Evolutionary conservation across 495 filamentous ascomycete genomes (phyloP), one percentile per base, ranked within the genome.

Genomic region (Penicillium nucicola): DNA sequence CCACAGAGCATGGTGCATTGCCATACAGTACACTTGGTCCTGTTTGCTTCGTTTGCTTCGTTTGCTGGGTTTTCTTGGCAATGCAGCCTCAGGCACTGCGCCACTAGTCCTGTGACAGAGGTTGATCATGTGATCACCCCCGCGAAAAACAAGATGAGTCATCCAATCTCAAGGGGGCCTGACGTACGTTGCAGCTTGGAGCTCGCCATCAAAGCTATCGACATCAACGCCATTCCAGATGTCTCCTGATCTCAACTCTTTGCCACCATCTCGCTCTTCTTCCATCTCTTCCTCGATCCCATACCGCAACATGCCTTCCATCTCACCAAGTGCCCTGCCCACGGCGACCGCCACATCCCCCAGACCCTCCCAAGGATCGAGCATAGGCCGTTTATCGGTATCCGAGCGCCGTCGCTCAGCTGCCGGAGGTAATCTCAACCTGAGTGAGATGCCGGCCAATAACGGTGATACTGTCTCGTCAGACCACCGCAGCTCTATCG

Each of bases 241-340:
- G 82, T 73, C 77, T 47, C 87, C 87, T 28, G 86, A 90, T 70
- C 71, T 90, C 52, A 90, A 92, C 64, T 89, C 86, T 30, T 79
- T 90, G 30, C 84, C 86, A 42, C 77, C 82, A 12, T 86, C 85
- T 39, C 80, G 59, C 42, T 77, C 76, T n/a, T 74, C 66, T 39
- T 78, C 75, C 18, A 70, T 62, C 37, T 70, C 70, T 20, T 65
- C 58, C 55, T 62, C 61, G 11, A 54, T 62, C 41, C 65, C 52
- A 50, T 58, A 65, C 62, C 66, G 68, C 45, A 65, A 50, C 46
- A 48, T 52, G 49, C 28, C 64, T 17, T 44, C 66, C 42, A 61
- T 57, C 40, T 61, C 57, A 13, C 61, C 48, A 45, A 64, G 45
- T 15, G 35, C 50, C 42, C 50, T 45, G 50, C 57, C 45, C 55